phyloP scores from a whole-genome alignment of 2,329 filamentous ascomycete genomes.

The Westerdykella sp. region DNA sequence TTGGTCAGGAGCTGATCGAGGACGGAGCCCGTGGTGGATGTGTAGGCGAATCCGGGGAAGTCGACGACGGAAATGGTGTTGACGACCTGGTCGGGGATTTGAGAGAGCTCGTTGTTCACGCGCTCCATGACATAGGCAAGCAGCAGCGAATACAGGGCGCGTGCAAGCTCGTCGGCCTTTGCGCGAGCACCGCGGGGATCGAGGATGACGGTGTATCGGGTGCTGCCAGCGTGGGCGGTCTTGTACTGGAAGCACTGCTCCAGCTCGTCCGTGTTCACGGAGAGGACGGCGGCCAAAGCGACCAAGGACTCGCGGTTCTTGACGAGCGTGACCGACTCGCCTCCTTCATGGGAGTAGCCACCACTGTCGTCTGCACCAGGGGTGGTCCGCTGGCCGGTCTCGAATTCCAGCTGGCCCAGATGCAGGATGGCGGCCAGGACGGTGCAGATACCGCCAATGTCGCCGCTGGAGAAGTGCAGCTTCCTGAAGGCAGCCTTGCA shows the following conservation, averaged over 20 bases:
- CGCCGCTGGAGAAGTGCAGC: slow-evolving; percentile 84
- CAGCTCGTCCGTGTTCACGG: slow-evolving; percentile 71
- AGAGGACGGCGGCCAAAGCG: slow-evolving; percentile 90
- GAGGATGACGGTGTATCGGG: slow-evolving; percentile 97
- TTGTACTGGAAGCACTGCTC: slow-evolving; percentile 90
- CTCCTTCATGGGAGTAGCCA: slow-evolving; percentile 92
- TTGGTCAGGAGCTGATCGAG: slow-evolving; percentile 94
- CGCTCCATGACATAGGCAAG: slow-evolving; percentile 91
- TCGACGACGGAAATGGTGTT: slow-evolving; percentile 96
- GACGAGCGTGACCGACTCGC: slow-evolving; percentile 75
- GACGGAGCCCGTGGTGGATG: slow-evolving; percentile 72
- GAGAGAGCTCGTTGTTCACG: slow-evolving; percentile 85
- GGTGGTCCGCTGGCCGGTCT: slow-evolving; percentile 71
- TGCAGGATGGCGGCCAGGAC: slow-evolving; percentile 91
- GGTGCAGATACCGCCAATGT: slow-evolving; percentile 96
- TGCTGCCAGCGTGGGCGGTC: slow-evolving; percentile 91
- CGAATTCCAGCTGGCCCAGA: slow-evolving; percentile 93
- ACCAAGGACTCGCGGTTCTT: slow-evolving; percentile 87
- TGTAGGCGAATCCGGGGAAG: slow-evolving; percentile 90
- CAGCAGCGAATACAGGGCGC: slow-evolving; percentile 87
- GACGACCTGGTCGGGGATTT: slow-evolving; percentile 75
- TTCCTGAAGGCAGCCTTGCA: slow-evolving; percentile 95
- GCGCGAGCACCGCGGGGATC: slow-evolving; percentile 83
- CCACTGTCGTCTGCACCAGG: slow-evolving; percentile 84
- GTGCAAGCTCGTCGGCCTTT: slow-evolving; percentile 89